Conservation (phyloP, 1,139 yeast species). For the Debaryomyces singareniensis region DNA sequence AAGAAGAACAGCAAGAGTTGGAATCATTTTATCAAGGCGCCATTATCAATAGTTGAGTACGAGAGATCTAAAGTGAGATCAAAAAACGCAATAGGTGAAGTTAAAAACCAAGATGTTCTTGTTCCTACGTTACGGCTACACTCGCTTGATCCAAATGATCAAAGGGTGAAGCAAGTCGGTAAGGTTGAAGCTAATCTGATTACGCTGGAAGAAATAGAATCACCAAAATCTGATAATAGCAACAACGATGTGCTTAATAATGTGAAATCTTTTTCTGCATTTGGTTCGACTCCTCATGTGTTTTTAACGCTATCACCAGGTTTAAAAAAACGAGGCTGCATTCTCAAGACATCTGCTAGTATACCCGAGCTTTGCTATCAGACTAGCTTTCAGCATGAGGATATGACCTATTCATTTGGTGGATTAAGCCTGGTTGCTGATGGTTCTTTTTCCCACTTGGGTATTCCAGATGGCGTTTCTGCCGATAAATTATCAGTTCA, state of each 20-base stretch:
- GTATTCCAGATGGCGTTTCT: slow-evolving; percentile 28
- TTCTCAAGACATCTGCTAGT: not conserved
- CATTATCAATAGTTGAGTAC: slow-evolving; percentile 23
- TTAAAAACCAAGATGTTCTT: slow-evolving; percentile 16
- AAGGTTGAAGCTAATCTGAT: no score
- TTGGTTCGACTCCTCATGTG: not conserved
- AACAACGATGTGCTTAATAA: no score
- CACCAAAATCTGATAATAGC: no score
- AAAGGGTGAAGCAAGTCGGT: not conserved
- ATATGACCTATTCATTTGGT: slow-evolving; percentile 31
- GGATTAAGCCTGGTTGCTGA: slow-evolving; percentile 21
- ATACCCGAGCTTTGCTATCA: slow-evolving; percentile 21
- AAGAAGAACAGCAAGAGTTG: slow-evolving; percentile 13
- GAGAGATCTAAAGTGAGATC: slow-evolving; percentile 8
- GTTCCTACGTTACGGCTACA: slow-evolving; percentile 22
- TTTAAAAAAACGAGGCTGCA: not conserved
- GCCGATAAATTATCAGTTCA: slow-evolving; percentile 28
- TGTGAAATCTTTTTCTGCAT: not conserved
- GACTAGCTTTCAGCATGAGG: slow-evolving; percentile 27
- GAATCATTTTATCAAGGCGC: slow-evolving; percentile 15
- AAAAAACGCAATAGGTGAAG: slow-evolving; percentile 12
- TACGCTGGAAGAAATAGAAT: no score
- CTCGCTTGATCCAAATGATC: slow-evolving; percentile 11
- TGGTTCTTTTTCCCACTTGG: slow-evolving; percentile 21
- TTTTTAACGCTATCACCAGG: not conserved